Evolutionary conservation across 2,329 filamentous ascomycete genomes (phyloP), one percentile per base, ranked within the genome.

Genomic region (Penicillium sp.): DNA sequence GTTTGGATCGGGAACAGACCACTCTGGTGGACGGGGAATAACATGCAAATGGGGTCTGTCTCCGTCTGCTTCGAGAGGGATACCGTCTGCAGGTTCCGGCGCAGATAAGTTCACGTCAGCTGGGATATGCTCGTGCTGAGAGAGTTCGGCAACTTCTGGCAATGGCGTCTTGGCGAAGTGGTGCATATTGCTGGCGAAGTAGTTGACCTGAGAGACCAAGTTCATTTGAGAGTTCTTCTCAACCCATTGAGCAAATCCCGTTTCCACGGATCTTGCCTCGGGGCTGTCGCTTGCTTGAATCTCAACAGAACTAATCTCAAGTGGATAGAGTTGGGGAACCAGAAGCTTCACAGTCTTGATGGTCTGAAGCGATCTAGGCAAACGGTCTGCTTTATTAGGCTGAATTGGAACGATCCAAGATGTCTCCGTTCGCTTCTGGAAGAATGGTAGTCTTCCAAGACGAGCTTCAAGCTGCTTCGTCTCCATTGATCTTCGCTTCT

Each of bases 11-110:
- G 57, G 68, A 13, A 74, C 65, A 25, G 70, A 70, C 90, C 90
- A 95, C 69, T 95, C 90, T 0, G 88, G 87, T 9, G 90, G 90
- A 7, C 89, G 79, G 10, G 87, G 82, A 47, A 94, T 89, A 52
- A 88, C 74, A 53, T 86, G 81, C 44, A 94, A 74, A 63, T 92
- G 89, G 30, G 79, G 79, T 50, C 79, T 82, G 25, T 82, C 84
- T 41, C 76, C 73, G 8, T 67, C 42, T 18, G 46, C 44, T 14
- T 53, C 39, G 1, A 44, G n/a, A 20, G 44, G 24, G 11, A 35
- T 25, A 24, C 49, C 31, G 8, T 25, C 18, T 9, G 55, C 50
- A 6, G 56, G 30, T n/a, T 52, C 48, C 5, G 61, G 47, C 22
- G 64, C 51, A 1, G 50, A 38, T 1, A 28, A 44, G 14, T 61